A percentile compares a stretch with the other conserved stretches of the same genome.
Conservation (phyloP, 805 yeast species). For the Saccharomycopsis sp. region DNA sequence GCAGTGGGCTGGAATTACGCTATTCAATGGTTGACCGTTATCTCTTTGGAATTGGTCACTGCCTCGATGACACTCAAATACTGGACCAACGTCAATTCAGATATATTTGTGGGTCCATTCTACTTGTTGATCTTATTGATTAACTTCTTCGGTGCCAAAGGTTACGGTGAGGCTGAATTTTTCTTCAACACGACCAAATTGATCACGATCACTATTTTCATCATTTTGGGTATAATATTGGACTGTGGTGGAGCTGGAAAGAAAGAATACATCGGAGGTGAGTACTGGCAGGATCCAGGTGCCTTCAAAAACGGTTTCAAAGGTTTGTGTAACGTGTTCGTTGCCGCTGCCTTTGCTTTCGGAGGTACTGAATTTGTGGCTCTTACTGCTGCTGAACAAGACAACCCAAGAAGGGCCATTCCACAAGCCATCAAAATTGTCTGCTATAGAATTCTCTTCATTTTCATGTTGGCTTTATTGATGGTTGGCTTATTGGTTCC, state of each 20-base stretch:
- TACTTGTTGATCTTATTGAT: slow-evolving; percentile 38
- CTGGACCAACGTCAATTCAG: slow-evolving; percentile 54
- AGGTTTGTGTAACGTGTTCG: slow-evolving; percentile 47
- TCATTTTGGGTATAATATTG: slow-evolving; percentile 43
- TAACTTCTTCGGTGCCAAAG: slow-evolving; percentile 47
- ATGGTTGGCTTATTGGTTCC: slow-evolving; percentile 51
- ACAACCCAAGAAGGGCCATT: slow-evolving; percentile 48
- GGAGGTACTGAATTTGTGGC: slow-evolving; percentile 59
- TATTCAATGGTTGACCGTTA: slow-evolving; percentile 55
- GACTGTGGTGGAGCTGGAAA: slow-evolving; percentile 38
- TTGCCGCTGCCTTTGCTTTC: slow-evolving; percentile 52
- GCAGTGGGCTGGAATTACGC: slow-evolving; percentile 59
- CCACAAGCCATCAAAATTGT: slow-evolving; percentile 53
- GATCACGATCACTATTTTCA: slow-evolving; percentile 52
- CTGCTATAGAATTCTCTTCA: slow-evolving; percentile 45
- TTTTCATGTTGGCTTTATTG: slow-evolving; percentile 42
- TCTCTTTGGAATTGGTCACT: slow-evolving; percentile 59
- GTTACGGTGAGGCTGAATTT: slow-evolving; percentile 59
- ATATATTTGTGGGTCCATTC: slow-evolving; percentile 51
- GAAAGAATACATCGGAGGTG: slow-evolving; percentile 43
- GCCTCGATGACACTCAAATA: slow-evolving; percentile 54
- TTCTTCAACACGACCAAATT: slow-evolving; percentile 61
- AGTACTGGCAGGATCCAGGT: slow-evolving; percentile 49
- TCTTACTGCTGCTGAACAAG: slow-evolving; percentile 51
- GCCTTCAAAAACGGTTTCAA: slow-evolving; percentile 47